A percentile compares a stretch with the other conserved stretches of the same genome.
These are phyloP conservation scores for Piromyces sp. DNA, from an alignment of 192 early-diverging fungal species.

Conservation along the genomic window DNA sequence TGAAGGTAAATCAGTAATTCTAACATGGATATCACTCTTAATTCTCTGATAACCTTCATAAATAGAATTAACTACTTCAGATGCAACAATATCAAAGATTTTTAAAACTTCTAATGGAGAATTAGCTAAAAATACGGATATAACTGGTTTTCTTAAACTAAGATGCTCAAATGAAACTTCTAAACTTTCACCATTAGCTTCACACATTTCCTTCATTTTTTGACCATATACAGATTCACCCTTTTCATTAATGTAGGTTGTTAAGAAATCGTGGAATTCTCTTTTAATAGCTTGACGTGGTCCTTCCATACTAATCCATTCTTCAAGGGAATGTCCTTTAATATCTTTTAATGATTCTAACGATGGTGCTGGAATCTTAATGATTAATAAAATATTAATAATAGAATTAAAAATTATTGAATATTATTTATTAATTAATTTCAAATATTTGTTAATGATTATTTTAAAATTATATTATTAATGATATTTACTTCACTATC, in stretches of 20 bases:
- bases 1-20: constrained; percentile 76
- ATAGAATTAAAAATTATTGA: too few relatives aligned
- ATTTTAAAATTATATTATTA: neutral
- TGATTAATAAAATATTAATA: neutral
- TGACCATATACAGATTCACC: constrained; percentile 87
- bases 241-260: constrained; percentile 64
- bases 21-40: constrained; percentile 81
- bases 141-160: constrained; percentile 50
- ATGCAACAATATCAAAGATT: constrained; percentile 83
- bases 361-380: constrained; percentile 36
- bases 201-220: constrained; percentile 72
- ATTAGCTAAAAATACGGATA: constrained; percentile 82
- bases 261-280: constrained; percentile 78
- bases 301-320: constrained; percentile 72
- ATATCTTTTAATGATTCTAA: constrained; percentile 68
- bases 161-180: constrained; percentile 77
- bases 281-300: constrained; percentile 63
- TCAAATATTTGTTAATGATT: too few relatives aligned
- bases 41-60: constrained; percentile 84
- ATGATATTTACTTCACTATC: constrained; percentile 35
- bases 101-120: constrained; percentile 72
- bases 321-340: constrained; percentile 58
- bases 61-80: constrained; percentile 71
- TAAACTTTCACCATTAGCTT: constrained; percentile 67
- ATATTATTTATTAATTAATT: too few relatives aligned